These are phyloP conservation scores for Aspergillus bridgeri DNA, from an alignment of 495 filamentous ascomycete species.

Conservation along the genomic window DNA sequence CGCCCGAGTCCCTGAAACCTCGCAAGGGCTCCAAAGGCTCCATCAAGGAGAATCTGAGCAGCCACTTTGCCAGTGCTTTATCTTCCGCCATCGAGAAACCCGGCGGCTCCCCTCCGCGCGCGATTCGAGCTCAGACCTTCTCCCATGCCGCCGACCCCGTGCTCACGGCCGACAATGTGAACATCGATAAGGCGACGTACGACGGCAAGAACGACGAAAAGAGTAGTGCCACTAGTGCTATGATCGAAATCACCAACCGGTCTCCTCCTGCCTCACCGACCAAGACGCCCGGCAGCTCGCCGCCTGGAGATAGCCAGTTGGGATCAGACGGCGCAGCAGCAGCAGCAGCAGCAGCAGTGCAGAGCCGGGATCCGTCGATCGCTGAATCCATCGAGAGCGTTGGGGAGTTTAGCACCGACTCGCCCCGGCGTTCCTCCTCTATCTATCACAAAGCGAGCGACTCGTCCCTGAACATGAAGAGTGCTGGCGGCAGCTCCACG, in stretches of 20 bases:
- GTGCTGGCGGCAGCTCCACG: conserved; percentile 29
- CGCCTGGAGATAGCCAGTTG: conserved; percentile 36
- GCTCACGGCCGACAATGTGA: conserved; percentile 58
- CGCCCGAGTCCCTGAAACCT: conserved; percentile 27
- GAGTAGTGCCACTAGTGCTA: conserved; percentile 55
- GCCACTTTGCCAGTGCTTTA: conserved; percentile 23
- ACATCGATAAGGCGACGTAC: conserved; percentile 52
- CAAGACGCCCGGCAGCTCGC: conserved; percentile 50
- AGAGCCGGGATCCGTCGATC: conserved; percentile 32
- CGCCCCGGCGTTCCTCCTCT: conserved; percentile 25
- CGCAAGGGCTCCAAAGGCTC: conserved; percentile 29
- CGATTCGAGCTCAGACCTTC: conserved; percentile 61
- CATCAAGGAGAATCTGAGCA: conserved; percentile 23
- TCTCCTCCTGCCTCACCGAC: conserved; percentile 57
- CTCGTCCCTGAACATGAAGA: conserved; percentile 27
- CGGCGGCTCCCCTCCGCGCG: conserved; percentile 46
- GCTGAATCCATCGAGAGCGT: conserved; percentile 31
- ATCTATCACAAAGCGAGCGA: conserved; percentile 21
- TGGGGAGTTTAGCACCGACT: conserved; percentile 15
- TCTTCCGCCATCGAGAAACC: conserved; percentile 42
- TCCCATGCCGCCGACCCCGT: conserved; percentile 60
- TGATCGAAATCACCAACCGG: conserved; percentile 63
- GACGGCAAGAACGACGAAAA: conserved; percentile 41
- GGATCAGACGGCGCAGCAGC: conserved; percentile 21
- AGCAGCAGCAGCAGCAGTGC: conserved; percentile 13